Percentiles rank a stretch among this genome's conserved stretches.
phyloP scores from a whole-genome alignment of 257 asterid genomes.

The Perilla frutescens region DNA sequence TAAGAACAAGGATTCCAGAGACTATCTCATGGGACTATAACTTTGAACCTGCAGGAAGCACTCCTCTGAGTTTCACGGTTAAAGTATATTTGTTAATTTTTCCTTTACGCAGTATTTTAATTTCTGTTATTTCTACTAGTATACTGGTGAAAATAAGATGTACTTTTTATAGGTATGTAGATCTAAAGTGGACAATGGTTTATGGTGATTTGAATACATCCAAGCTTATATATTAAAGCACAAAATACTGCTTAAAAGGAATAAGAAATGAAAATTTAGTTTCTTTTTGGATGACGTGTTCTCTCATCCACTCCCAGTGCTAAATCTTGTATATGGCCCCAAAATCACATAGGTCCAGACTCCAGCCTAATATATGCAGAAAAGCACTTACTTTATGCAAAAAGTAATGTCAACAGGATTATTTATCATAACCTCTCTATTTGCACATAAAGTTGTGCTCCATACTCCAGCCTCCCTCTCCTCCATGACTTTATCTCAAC shows the following conservation, averaged over 20 bases:
- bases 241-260: background rate
- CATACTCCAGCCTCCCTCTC: background rate
- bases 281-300: background rate
- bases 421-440: background rate
- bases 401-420: background rate
- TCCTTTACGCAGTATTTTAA: slow-evolving; percentile 16
- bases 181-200: background rate
- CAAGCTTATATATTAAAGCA: background rate
- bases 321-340: slow-evolving; percentile 2
- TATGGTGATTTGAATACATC: slow-evolving; percentile 1
- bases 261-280: background rate
- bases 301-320: background rate
- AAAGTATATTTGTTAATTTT: slow-evolving; percentile 53
- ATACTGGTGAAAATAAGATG: slow-evolving; percentile 6
- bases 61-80: slow-evolving; percentile 87
- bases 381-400: slow-evolving; percentile 1
- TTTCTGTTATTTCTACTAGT: background rate
- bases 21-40: slow-evolving; percentile 97
- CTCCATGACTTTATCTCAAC: background rate
- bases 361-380: background rate
- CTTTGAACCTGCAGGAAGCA: slow-evolving; percentile 94
- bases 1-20: slow-evolving; percentile 93
- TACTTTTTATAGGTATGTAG: slow-evolving; percentile 1
- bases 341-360: slow-evolving; percentile 12
- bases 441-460: background rate